Percentiles rank a stretch among this genome's conserved stretches.
These are phyloP conservation scores for Dryas alaskensis DNA, from an alignment of 306 rosid species.

Conservation along the genomic window DNA sequence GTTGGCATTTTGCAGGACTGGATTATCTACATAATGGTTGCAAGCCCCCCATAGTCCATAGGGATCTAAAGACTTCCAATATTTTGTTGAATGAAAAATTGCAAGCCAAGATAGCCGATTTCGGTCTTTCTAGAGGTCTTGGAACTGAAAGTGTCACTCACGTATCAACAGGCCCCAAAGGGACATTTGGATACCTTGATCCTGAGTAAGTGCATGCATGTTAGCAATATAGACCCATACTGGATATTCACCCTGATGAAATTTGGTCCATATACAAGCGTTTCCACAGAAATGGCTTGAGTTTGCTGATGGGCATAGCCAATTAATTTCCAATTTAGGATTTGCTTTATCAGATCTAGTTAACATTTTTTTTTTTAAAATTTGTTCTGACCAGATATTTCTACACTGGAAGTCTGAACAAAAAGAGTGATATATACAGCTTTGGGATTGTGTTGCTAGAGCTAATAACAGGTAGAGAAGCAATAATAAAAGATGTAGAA, in stretches of 20 bases:
- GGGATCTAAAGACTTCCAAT: conserved; percentile 30
- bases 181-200: conserved; percentile 34
- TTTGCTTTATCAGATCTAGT: too few relatives aligned
- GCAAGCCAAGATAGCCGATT: conserved; percentile 39
- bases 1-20: conserved; percentile 14
- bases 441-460: conserved; percentile 30
- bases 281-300: too few relatives aligned
- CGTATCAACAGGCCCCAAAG: conserved; percentile 20
- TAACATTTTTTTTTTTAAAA: not conserved
- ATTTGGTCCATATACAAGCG: too few relatives aligned
- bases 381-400: not conserved
- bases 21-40: conserved; percentile 32
- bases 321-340: too few relatives aligned
- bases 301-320: too few relatives aligned
- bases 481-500: conserved; percentile 2
- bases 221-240: not conserved
- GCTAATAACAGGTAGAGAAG: conserved; percentile 26
- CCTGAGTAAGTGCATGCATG: conserved; percentile 26
- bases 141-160: conserved; percentile 25
- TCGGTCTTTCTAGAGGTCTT: conserved; percentile 28
- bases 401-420: conserved; percentile 18
- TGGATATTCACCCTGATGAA: too few relatives aligned
- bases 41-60: conserved; percentile 28
- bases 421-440: conserved; percentile 30
- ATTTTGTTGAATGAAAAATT: conserved; percentile 29